phyloP scores from a whole-genome alignment of 2,329 filamentous ascomycete species.

The Fusarium sp. region DNA sequence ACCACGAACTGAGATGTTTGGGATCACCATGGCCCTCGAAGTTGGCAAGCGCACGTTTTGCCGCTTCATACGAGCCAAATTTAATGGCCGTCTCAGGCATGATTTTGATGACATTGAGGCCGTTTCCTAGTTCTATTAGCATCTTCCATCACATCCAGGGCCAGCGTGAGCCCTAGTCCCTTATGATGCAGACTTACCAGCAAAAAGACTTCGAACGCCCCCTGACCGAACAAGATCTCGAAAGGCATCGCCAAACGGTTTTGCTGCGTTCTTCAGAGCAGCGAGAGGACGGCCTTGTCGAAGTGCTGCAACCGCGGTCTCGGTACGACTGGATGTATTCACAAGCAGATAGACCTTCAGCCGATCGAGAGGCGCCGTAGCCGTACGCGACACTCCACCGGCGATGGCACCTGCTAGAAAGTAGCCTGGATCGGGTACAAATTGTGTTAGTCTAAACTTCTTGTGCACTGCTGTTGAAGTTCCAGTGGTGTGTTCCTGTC shows the following conservation, averaged over 20 bases:
- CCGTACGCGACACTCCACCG: conserved; percentile 93
- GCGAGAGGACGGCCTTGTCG: conserved; percentile 74
- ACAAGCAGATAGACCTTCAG: conserved; percentile 98
- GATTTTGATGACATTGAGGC: conserved; percentile 95
- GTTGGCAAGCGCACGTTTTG: conserved; percentile 85
- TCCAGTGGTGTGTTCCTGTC: conserved; percentile 44
- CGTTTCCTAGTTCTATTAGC: conserved; percentile 74
- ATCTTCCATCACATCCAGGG: background rate
- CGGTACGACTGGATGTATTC: conserved; percentile 68
- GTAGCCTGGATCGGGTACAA: conserved; percentile 92
- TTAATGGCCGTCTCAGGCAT: conserved; percentile 99
- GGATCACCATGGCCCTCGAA: conserved; percentile 90
- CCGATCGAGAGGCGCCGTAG: conserved; percentile 94
- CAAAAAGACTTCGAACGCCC: conserved; percentile 89
- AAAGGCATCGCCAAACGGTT: conserved; percentile 77
- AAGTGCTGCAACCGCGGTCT: conserved; percentile 69
- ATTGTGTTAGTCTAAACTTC: conserved; percentile 68
- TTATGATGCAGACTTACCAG: conserved; percentile 68
- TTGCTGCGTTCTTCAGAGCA: conserved; percentile 71
- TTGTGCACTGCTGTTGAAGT: conserved; percentile 47
- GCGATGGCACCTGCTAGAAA: conserved; percentile 95
- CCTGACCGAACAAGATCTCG: conserved; percentile 86
- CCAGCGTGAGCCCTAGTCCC: background rate
- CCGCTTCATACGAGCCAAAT: conserved; percentile 96
- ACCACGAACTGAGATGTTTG: conserved; percentile 79